Conservation (phyloP, 2,329 filamentous ascomycete species). For the Fusarium torulosum region DNA sequence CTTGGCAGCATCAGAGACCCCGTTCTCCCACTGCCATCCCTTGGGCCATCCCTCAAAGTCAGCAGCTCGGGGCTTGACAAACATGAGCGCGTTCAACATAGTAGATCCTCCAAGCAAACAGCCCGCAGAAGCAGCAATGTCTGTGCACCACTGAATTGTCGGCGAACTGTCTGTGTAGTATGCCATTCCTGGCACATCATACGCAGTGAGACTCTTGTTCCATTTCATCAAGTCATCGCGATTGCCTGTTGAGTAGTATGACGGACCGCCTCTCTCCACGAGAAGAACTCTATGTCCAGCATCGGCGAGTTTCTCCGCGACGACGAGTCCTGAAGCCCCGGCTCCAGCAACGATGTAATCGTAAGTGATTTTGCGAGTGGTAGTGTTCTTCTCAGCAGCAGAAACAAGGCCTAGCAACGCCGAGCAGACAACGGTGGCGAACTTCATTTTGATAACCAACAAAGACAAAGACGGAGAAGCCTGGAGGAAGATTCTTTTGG, state of each 20-base stretch:
- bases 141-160: conserved; percentile 42
- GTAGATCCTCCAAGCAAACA: conserved; percentile 76
- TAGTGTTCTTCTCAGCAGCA: conserved; percentile 11
- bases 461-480: not conserved
- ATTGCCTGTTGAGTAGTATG: conserved; percentile 73
- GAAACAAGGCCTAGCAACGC: conserved; percentile 30
- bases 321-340: conserved; percentile 42
- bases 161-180: conserved; percentile 74
- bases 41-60: conserved; percentile 78
- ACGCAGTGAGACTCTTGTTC: conserved; percentile 73
- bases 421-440: conserved; percentile 18
- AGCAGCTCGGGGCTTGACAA: conserved; percentile 72
- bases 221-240: conserved; percentile 68
- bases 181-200: conserved; percentile 77
- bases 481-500: not conserved
- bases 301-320: conserved; percentile 64
- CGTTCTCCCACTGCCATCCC: conserved; percentile 71
- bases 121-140: conserved; percentile 57
- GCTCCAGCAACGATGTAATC: conserved; percentile 44
- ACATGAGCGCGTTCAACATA: conserved; percentile 76
- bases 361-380: conserved; percentile 33
- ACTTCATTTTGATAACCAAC: conserved; percentile 24
- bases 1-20: conserved; percentile 67
- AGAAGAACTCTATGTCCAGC: conserved; percentile 73
- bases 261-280: conserved; percentile 69